Conservation (phyloP, 2,329 filamentous ascomycete species). For the Colletotrichum limetticola region DNA sequence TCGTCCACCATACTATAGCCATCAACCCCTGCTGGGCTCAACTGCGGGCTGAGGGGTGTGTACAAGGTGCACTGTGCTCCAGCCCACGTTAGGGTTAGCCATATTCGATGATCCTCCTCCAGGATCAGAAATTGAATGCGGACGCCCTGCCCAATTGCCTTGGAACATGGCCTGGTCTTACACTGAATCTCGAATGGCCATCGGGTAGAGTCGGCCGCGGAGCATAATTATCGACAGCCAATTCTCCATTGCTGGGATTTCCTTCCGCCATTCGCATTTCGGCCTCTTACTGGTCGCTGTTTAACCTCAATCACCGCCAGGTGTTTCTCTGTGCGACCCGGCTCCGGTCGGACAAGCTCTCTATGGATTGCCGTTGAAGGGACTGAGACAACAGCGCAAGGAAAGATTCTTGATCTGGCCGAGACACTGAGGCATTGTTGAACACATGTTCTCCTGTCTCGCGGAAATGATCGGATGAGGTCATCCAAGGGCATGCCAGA, state of each 20-base stretch:
- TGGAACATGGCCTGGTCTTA: conserved; percentile 3
- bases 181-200: neutral
- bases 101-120: conserved; percentile 31
- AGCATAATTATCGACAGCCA: conserved; percentile 5
- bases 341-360: conserved; percentile 20
- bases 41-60: conserved; percentile 15
- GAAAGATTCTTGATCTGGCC: neutral
- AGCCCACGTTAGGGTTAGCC: conserved; percentile 20
- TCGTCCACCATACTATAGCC: neutral
- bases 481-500: conserved; percentile 27
- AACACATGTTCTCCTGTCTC: conserved; percentile 11
- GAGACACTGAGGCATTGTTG: conserved; percentile 18
- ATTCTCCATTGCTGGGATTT: conserved; percentile 13
- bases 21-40: conserved; percentile 1
- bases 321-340: conserved; percentile 11
- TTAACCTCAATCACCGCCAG: neutral
- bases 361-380: conserved; percentile 26
- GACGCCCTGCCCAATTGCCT: conserved; percentile 30
- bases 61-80: conserved; percentile 25
- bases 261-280: neutral
- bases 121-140: conserved; percentile 33
- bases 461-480: conserved; percentile 23
- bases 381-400: conserved; percentile 7
- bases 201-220: conserved; percentile 31
- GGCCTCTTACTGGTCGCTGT: conserved; percentile 4